phyloP scores from a whole-genome alignment of 768 basidiomycete species.

The Lactarius psammicola region DNA sequence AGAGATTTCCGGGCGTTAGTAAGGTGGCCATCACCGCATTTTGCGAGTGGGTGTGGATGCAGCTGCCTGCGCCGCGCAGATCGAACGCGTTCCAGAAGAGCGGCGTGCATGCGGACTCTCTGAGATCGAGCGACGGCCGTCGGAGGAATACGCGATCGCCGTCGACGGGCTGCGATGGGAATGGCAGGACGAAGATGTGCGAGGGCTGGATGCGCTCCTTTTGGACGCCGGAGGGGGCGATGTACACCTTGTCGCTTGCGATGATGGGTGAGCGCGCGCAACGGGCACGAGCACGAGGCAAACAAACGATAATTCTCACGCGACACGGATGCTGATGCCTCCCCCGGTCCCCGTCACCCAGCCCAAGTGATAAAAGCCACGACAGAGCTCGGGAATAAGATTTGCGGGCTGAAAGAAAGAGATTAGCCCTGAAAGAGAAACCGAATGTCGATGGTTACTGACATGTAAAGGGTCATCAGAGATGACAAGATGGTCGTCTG shows the following conservation, averaged over 20 bases:
- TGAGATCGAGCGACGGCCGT: conserved; percentile 65
- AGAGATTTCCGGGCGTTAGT: conserved; percentile 66
- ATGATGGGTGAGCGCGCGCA: not conserved
- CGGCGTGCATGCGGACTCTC: conserved; percentile 86
- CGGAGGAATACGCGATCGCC: conserved; percentile 76
- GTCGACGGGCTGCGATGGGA: conserved; percentile 58
- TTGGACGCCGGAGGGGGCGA: conserved; percentile 88
- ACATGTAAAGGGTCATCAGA: conserved; percentile 66
- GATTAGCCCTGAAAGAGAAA: not conserved
- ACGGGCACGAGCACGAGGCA: not conserved
- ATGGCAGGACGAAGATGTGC: conserved; percentile 89
- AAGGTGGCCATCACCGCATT: conserved; percentile 88
- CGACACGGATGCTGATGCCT: conserved; percentile 71
- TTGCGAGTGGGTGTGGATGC: conserved; percentile 90
- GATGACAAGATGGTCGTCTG: conserved; percentile 57
- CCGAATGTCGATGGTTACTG: conserved; percentile 15
- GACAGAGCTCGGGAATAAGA: conserved; percentile 82
- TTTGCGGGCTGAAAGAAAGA: conserved; percentile 69
- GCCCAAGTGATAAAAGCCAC: conserved; percentile 79
- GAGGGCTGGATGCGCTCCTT: conserved; percentile 80
- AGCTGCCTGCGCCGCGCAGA: conserved; percentile 73
- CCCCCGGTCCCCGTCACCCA: conserved; percentile 93
- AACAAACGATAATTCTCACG: conserved; percentile 42
- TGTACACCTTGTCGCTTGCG: conserved; percentile 75
- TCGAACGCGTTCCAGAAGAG: conserved; percentile 93